These are phyloP conservation scores for Mortierella sp. DNA, from an alignment of 371 early-diverging fungal species.

Conservation along the genomic window DNA sequence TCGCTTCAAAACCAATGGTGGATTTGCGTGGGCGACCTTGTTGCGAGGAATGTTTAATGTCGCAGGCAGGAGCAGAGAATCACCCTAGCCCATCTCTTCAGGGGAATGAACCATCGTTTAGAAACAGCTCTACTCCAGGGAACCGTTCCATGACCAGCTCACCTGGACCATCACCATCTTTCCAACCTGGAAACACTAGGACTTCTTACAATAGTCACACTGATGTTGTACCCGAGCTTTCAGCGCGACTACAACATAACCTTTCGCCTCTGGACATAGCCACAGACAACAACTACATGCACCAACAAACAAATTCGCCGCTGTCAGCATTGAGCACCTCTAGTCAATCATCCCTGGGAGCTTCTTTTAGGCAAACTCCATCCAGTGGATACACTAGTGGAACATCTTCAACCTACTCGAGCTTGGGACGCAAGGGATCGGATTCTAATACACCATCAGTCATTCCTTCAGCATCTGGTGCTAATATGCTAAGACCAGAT, in stretches of 20 bases:
- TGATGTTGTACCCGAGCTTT: conserved; percentile 1
- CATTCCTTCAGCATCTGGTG: background rate
- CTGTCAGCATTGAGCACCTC: conserved; percentile 36
- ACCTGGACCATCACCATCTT: conserved; percentile 26
- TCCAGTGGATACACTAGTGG: conserved; percentile 50
- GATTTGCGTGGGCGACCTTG: conserved; percentile 70
- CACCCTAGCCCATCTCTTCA: conserved; percentile 16
- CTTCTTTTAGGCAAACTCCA: conserved; percentile 13
- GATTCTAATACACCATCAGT: conserved; percentile 18
- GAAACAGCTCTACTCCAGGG: conserved; percentile 13
- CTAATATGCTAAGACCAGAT: conserved; percentile 13
- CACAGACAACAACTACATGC: conserved; percentile 4
- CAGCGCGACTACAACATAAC: conserved; percentile 13
- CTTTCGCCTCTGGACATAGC: conserved; percentile 28
- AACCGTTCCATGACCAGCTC: conserved; percentile 33
- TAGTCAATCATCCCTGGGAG: conserved; percentile 36
- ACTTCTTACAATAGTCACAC: background rate
- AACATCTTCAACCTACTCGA: conserved; percentile 42
- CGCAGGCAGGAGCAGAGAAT: conserved; percentile 56
- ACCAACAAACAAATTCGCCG: conserved; percentile 25
- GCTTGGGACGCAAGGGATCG: conserved; percentile 43
- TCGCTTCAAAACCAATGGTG: conserved; percentile 66
- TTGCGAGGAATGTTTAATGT: conserved; percentile 75
- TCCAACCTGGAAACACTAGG: background rate
- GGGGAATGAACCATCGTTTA: conserved; percentile 20